Evolutionary conservation across 768 basidiomycete species (phyloP), one percentile per base, ranked within the genome.

Genomic region (Suillus discolor): DNA sequence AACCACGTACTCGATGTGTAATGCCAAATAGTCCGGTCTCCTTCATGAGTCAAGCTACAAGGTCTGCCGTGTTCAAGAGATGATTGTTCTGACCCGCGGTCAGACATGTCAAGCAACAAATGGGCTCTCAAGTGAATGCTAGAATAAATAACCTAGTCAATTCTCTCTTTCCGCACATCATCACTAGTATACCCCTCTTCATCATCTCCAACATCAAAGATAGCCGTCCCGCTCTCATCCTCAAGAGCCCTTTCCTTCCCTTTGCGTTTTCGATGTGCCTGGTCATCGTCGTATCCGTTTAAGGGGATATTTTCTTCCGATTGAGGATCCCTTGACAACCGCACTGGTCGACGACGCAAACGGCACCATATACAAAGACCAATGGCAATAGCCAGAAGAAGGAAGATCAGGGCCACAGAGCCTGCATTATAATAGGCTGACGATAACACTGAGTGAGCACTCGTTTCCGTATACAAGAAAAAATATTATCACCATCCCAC

Each of bases 341-440:
- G 34, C 49, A 81, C 66, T 15, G 81, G 77, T 63, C 71, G 65
- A 44, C 80, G 78, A 49, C 89, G 82, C 20, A 84, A 71, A 47
- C 93, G 89, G 78, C 87, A 93, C 89, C 91, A 98, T 64, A 97
- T 80, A 77, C 92, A 94, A 12, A 85, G 77, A 0, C 88, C 93
- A 62, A 96, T 85, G 18, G 82, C 83, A 23, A 87, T 72, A 42
- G 86, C 81, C 65, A 96, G 84, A 62, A 97, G 77, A 4, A 96
- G 73, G 47, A 98, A 83, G 28, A 97, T 88, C n/a, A 96, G 79
- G 4, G 91, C 89, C 1, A 91, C 92, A 0, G 94, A 95, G 13
- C 93, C 94, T 41, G 94, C 91, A 66, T 97, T 97, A 75, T 96
- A 97, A 75, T 96, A 96, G n/a, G 94, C 96, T 94, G 62, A 49